Evolutionary conservation across 129 eudicot species (phyloP).

Genomic region (Heracleum sosnowskyi): DNA sequence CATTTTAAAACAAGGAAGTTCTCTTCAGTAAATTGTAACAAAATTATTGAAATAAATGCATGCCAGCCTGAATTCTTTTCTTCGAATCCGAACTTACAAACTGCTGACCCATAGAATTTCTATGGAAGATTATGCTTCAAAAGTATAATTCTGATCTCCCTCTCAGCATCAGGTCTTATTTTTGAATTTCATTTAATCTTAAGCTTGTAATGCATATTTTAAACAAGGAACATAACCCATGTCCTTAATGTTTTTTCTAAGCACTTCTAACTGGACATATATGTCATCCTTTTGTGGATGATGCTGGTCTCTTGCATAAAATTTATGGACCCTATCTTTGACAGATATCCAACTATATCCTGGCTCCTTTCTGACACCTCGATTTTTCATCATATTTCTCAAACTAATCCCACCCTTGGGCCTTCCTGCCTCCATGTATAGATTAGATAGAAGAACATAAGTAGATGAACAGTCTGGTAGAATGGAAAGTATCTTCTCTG

Average conservation of each 20-base stretch:
- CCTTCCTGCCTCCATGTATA: slow-evolving; percentile 16
- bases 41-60: background rate
- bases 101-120: background rate
- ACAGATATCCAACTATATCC: slow-evolving; percentile 30
- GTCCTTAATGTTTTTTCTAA: slow-evolving; percentile 12
- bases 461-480: slow-evolving; percentile 17
- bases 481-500: slow-evolving; percentile 19
- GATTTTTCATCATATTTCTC: slow-evolving; percentile 26
- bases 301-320: slow-evolving; percentile 21
- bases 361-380: slow-evolving; percentile 24
- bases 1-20: background rate
- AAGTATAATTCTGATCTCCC: background rate
- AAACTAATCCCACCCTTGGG: slow-evolving; percentile 15
- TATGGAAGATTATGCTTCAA: background rate
- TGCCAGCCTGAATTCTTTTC: background rate
- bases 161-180: background rate
- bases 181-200: background rate
- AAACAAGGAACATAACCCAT: slow-evolving; percentile 26
- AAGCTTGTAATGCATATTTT: slow-evolving; percentile 16
- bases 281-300: slow-evolving; percentile 22
- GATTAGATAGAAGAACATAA: slow-evolving; percentile 21
- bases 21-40: background rate
- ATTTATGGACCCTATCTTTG: slow-evolving; percentile 16
- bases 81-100: background rate
- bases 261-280: slow-evolving; percentile 16